Evolutionary conservation across 768 basidiomycete species (phyloP).

Genomic region (Lentinula raphanica): DNA sequence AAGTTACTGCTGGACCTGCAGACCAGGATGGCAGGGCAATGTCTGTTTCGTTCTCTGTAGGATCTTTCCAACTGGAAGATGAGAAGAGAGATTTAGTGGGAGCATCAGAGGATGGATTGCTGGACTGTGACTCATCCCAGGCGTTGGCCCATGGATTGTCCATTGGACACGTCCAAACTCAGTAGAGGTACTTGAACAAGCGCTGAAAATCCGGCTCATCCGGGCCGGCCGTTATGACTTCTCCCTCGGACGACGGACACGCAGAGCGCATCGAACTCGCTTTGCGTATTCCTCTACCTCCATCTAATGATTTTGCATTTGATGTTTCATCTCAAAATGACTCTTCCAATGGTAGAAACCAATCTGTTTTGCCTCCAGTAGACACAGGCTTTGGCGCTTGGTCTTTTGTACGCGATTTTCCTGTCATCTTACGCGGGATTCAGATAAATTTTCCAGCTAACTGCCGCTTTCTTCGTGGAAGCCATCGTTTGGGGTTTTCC

Average conservation of each 20-base stretch:
- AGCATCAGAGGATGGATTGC: slow-evolving; percentile 1
- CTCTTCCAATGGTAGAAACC: not conserved
- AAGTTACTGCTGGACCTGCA: slow-evolving; percentile 34
- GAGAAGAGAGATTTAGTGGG: slow-evolving; percentile 8
- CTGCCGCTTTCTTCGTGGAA: slow-evolving; percentile 21
- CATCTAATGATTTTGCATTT: not conserved
- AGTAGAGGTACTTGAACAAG: not conserved
- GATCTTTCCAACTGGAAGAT: slow-evolving; percentile 18
- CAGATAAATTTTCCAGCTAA: slow-evolving; percentile 11
- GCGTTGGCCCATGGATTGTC: slow-evolving; percentile 76
- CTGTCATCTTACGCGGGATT: not conserved
- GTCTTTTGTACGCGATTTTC: slow-evolving; percentile 18
- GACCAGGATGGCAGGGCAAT: slow-evolving; percentile 57
- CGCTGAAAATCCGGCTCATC: not conserved
- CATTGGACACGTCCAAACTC: slow-evolving; percentile 31
- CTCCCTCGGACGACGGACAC: too few relatives aligned
- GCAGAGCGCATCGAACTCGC: not conserved
- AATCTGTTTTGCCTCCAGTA: slow-evolving; percentile 17
- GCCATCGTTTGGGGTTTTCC: slow-evolving; percentile 27
- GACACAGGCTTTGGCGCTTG: slow-evolving; percentile 21
- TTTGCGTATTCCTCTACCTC: not conserved
- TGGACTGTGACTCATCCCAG: slow-evolving; percentile 46
- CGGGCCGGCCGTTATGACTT: not conserved
- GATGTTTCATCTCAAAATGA: not conserved
- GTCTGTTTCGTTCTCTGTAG: slow-evolving; percentile 43